phyloP scores from a whole-genome alignment of 352 stramenopile species.

The Globisporangium spiculum region DNA sequence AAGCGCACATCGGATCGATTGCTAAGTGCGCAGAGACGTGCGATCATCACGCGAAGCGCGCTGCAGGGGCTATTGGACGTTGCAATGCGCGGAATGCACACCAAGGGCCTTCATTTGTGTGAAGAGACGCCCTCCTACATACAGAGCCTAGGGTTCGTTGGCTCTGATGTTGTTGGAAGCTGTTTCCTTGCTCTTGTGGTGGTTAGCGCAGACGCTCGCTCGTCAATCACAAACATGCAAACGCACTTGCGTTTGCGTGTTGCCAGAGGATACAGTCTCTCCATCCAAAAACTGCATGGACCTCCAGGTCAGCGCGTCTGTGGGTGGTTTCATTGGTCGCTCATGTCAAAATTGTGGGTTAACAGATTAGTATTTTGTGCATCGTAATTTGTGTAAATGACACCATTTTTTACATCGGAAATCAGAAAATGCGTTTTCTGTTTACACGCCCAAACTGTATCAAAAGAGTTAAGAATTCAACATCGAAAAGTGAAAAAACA shows the following conservation, averaged over 20 bases:
- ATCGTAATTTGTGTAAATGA: not conserved
- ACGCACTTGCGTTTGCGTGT: no score
- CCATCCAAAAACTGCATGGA: not conserved
- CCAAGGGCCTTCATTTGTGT: not conserved
- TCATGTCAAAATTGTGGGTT: not conserved
- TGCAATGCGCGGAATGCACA: slow-evolving; percentile 1
- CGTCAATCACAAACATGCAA: not conserved
- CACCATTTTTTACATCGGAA: not conserved
- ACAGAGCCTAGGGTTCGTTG: not conserved
- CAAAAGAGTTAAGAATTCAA: not conserved
- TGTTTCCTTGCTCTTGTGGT: not conserved
- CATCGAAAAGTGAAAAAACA: not conserved
- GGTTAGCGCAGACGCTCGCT: not conserved
- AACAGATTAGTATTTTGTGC: not conserved
- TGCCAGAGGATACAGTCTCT: not conserved
- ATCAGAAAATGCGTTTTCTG: not conserved
- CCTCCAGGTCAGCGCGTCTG: not conserved
- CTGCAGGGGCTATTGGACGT: not conserved
- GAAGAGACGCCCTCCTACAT: not conserved
- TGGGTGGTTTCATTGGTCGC: not conserved
- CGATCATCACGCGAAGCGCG: not conserved
- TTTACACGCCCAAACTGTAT: not conserved
- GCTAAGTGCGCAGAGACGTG: not conserved
- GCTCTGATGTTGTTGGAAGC: not conserved
- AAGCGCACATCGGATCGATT: not conserved